Base-by-base conservation (phyloP, 371 early-diverging fungal genomes). In the Apophysomyces ossiformis region DNA sequence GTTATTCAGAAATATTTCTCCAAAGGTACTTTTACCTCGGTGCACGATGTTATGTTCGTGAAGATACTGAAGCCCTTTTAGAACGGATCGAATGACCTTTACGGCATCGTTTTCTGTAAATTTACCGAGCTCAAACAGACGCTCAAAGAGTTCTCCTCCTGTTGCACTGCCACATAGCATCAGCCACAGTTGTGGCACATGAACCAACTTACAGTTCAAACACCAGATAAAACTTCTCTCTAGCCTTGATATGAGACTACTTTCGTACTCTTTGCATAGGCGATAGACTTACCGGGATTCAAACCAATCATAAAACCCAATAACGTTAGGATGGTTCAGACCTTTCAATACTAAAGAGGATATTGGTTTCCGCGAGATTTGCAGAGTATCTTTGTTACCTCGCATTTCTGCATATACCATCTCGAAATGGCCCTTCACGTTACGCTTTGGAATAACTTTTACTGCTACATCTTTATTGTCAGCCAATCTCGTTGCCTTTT, bases 61-160 rank as follows among this genome's bases (percentile, higher is more conserved):
- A 43, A 93, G 79, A 65, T 92, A 92, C 43, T 82, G 83, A 3
- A 92, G 64, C 0, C 89, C 92, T 38, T 56, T 58, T 41, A 93
- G 67, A 26, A 90, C 83, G 13, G 86, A 85, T 60, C 79, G 80
- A 63, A 95, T 85, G 15, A 93, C 74, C 11, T 67, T 66, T 9
- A 89, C 86, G 0, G 95, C 95, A 69, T 97, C 96, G 41, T 85
- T 84, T 69, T 97, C 97, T 2, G 94, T 89, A 63, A 94, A 95
- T 61, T 85, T 85, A 4, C 96, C 97, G 37, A 87, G 85, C 39
- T 90, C 87, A 68, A 91, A 84, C 54, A 97, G 90, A 58, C 91
- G 87, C 57, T 95, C 92, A 76, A 97, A 96, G 57, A 97, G 82
- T 76, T 96, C 96, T 38, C 96, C 96, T 41, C 96, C 96, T 47